Evolutionary conservation across 805 yeast genomes (phyloP).

Genomic region (Yueomyces sinensis): DNA sequence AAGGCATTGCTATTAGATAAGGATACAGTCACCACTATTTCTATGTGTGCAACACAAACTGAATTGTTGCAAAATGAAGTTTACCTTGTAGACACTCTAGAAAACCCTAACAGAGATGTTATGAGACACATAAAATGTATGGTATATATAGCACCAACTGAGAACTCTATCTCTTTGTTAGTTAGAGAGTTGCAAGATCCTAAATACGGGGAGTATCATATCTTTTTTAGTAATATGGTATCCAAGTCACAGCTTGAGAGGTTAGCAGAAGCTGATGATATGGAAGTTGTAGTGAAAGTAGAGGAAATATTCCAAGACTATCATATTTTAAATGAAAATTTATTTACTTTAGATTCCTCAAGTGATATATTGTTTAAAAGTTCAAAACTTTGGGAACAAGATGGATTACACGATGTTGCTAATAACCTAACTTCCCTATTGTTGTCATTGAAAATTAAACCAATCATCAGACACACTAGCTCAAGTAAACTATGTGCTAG

Average conservation of each 20-base stretch:
- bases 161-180: conserved; percentile 45
- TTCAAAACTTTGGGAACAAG: conserved; percentile 18
- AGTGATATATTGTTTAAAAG: conserved; percentile 11
- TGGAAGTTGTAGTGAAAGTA: conserved; percentile 63
- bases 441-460: conserved; percentile 62
- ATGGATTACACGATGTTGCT: conserved; percentile 12
- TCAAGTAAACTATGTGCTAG: conserved; percentile 52
- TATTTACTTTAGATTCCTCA: conserved; percentile 36
- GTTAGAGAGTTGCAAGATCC: conserved; percentile 64
- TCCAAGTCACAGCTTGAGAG: conserved; percentile 70
- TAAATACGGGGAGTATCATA: conserved; percentile 62
- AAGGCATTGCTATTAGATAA: conserved; percentile 70
- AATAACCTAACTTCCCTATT: conserved; percentile 17
- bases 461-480: conserved; percentile 65
- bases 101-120: conserved; percentile 46
- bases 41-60: conserved; percentile 84
- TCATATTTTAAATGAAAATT: conserved; percentile 53
- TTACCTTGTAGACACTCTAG: conserved; percentile 65
- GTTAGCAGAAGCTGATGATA: conserved; percentile 81
- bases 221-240: conserved; percentile 66
- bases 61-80: conserved; percentile 70
- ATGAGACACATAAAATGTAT: conserved; percentile 75
- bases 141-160: conserved; percentile 63
- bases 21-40: conserved; percentile 68
- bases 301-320: conserved; percentile 82